A percentile compares a stretch with the other conserved stretches of the same genome.
phyloP scores from a whole-genome alignment of 805 yeast genomes.

The Starmera caribaea region DNA sequence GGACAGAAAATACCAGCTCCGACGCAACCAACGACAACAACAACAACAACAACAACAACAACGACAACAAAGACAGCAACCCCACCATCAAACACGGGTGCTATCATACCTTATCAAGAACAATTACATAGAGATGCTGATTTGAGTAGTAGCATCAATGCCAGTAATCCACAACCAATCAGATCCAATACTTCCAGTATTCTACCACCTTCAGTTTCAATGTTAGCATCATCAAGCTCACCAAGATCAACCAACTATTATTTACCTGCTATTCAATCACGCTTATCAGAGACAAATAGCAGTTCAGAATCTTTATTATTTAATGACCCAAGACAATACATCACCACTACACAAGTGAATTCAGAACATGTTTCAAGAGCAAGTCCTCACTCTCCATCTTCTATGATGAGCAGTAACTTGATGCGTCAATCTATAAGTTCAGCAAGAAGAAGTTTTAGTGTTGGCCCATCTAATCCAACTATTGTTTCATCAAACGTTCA shows the following conservation, averaged over 20 bases:
- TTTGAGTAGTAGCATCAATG: too few species aligned
- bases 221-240: constrained; percentile 9
- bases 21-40: not conserved
- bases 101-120: too few species aligned
- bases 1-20: not conserved
- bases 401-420: constrained; percentile 2
- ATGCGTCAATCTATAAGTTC: constrained; percentile 2
- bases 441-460: constrained; percentile 8
- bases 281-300: constrained; percentile 15
- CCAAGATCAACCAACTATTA: constrained; percentile 22
- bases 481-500: constrained; percentile 21
- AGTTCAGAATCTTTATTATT: constrained; percentile 14
- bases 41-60: not conserved
- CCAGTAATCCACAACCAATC: too few species aligned
- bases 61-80: too few species aligned
- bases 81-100: too few species aligned
- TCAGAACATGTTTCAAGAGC: constrained; percentile 5
- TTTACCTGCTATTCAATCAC: constrained; percentile 20
- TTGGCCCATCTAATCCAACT: constrained; percentile 23
- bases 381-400: constrained; percentile 13
- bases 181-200: too few species aligned
- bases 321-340: constrained; percentile 2
- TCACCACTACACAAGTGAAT: constrained; percentile 1
- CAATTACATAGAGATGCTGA: too few species aligned
- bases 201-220: constrained; percentile 11